Evolutionary conservation across 768 basidiomycete genomes (phyloP).

Genomic region (Rubroboletus satanas): DNA sequence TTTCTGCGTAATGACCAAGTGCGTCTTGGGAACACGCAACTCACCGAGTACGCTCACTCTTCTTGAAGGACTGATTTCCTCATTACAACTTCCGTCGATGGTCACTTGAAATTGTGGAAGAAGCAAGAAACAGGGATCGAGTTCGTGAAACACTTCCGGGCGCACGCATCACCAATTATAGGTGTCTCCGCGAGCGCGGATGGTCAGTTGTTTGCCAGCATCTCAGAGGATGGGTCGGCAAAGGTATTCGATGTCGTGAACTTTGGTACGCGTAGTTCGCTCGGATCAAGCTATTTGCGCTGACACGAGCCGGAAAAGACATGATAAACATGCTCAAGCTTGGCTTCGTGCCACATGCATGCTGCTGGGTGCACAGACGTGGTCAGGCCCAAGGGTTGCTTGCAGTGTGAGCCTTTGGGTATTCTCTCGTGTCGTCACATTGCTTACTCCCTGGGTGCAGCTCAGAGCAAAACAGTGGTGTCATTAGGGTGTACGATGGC

Average conservation of each 20-base stretch:
- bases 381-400: constrained; percentile 85
- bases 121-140: constrained; percentile 95
- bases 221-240: constrained; percentile 86
- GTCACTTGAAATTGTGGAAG: constrained; percentile 98
- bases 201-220: constrained; percentile 86
- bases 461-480: constrained; percentile 71
- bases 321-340: constrained; percentile 99
- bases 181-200: constrained; percentile 86
- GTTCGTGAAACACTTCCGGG: constrained; percentile 97
- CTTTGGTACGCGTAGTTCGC: constrained; percentile 66
- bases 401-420: constrained; percentile 66
- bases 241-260: constrained; percentile 98
- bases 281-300: not conserved
- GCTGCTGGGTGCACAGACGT: constrained; percentile 92
- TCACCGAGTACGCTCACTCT: constrained; percentile 4
- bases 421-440: not conserved
- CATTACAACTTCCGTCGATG: constrained; percentile 92
- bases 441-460: constrained; percentile 39
- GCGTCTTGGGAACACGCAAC: constrained; percentile 18
- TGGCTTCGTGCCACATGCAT: constrained; percentile 78
- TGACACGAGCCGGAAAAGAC: constrained; percentile 45
- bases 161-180: constrained; percentile 76
- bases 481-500: constrained; percentile 88
- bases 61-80: constrained; percentile 79
- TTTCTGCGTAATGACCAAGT: constrained; percentile 88